A percentile compares a stretch with the other conserved stretches of the same genome.
These are phyloP conservation scores for Ophiostoma perfectum DNA, from an alignment of 2,329 filamentous ascomycete genomes.

Conservation along the genomic window DNA sequence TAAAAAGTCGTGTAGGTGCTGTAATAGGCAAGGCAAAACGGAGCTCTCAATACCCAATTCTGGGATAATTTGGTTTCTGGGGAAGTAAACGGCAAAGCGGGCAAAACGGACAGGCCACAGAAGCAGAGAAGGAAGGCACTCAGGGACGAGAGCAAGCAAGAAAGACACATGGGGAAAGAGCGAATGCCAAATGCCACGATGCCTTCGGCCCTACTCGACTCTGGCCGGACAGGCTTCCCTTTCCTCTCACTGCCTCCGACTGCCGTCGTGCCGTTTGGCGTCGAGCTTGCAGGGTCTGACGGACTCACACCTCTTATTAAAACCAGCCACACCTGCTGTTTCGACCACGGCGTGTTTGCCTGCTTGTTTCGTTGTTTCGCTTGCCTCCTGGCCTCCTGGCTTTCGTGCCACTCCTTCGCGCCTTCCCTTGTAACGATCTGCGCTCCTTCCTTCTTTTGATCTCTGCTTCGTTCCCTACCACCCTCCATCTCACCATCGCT, in stretches of 20 bases:
- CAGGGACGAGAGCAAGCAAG: not conserved
- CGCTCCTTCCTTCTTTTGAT: not conserved
- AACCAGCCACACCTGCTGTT: not conserved
- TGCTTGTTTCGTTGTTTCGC: not conserved
- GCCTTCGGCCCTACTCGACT: not conserved
- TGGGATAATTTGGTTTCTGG: too few species aligned
- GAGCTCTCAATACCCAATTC: not conserved
- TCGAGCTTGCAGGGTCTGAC: too few species aligned
- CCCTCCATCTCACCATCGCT: not conserved
- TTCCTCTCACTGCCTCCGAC: not conserved
- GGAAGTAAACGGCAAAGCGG: too few species aligned
- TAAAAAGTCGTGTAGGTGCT: not conserved
- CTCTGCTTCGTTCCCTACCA: not conserved
- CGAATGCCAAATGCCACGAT: not conserved
- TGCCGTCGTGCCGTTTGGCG: not conserved
- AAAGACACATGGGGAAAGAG: not conserved
- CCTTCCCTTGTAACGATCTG: not conserved
- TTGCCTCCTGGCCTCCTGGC: not conserved
- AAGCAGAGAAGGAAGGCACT: not conserved
- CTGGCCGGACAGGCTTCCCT: not conserved
- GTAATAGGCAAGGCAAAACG: constrained; percentile 1
- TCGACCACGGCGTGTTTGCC: not conserved
- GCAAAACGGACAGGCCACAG: not conserved
- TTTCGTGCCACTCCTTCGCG: not conserved
- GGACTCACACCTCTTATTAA: not conserved